Evolutionary conservation across 495 filamentous ascomycete species (phyloP).

Genomic region (Podospora fimiseda): DNA sequence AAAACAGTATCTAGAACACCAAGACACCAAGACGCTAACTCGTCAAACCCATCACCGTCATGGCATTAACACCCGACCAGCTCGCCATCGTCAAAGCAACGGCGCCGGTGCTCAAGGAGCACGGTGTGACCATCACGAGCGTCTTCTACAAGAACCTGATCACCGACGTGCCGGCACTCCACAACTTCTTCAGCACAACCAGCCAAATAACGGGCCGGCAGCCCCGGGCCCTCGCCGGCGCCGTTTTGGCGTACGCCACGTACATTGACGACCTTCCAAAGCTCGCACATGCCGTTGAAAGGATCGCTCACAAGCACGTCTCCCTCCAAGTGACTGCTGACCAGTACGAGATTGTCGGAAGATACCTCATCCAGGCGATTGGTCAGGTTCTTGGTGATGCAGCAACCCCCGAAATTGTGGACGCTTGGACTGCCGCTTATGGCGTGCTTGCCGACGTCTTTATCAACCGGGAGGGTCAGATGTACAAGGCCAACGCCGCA

Average conservation of each 20-base stretch:
- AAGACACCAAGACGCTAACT: background rate
- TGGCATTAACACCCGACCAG: slow-evolving; percentile 35
- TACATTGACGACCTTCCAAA: slow-evolving; percentile 64
- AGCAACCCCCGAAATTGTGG: slow-evolving; percentile 57
- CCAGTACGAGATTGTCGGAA: slow-evolving; percentile 63
- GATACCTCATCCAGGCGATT: slow-evolving; percentile 62
- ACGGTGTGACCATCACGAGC: slow-evolving; percentile 60
- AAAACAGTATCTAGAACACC: background rate
- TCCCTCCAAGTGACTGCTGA: slow-evolving; percentile 62
- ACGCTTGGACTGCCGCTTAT: slow-evolving; percentile 62
- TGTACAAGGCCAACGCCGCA: slow-evolving; percentile 49
- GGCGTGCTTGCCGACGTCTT: slow-evolving; percentile 58
- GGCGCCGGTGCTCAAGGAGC: slow-evolving; percentile 55
- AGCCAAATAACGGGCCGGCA: slow-evolving; percentile 62
- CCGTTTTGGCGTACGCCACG: slow-evolving; percentile 63
- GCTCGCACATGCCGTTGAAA: slow-evolving; percentile 56
- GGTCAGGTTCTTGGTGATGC: slow-evolving; percentile 59
- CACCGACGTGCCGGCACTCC: slow-evolving; percentile 51
- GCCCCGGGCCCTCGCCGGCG: slow-evolving; percentile 55
- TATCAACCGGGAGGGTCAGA: slow-evolving; percentile 54
- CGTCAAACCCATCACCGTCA: slow-evolving; percentile 8
- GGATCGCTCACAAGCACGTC: slow-evolving; percentile 71
- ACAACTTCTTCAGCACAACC: slow-evolving; percentile 60
- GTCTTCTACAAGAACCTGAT: slow-evolving; percentile 67
- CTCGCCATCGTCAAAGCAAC: slow-evolving; percentile 53